Evolutionary conservation across 306 rosid genomes (phyloP).

Genomic region (Trichosanthes truncata): DNA sequence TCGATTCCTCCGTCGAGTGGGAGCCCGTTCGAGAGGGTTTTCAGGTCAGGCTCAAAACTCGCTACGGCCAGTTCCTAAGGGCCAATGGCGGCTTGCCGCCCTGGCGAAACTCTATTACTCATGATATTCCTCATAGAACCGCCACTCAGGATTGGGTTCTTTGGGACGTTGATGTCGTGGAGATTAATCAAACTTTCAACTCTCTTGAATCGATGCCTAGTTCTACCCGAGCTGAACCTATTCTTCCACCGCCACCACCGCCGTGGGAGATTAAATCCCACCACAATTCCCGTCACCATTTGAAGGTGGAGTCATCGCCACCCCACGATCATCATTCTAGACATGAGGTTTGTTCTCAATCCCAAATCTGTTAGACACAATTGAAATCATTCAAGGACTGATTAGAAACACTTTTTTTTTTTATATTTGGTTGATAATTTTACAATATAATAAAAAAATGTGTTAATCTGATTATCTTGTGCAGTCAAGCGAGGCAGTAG

Average conservation of each 20-base stretch:
- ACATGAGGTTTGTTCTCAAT: slow-evolving; percentile 27
- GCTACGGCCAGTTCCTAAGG: slow-evolving; percentile 59
- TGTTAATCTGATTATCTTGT: neutral
- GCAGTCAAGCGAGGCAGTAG: slow-evolving; percentile 8
- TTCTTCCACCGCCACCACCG: slow-evolving; percentile 5
- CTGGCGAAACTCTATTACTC: slow-evolving; percentile 81
- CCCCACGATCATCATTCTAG: slow-evolving; percentile 14
- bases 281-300: neutral
- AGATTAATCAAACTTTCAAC: slow-evolving; percentile 20
- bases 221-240: neutral
- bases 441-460: too few species aligned
- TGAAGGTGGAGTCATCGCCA: slow-evolving; percentile 24
- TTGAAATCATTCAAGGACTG: too few species aligned
- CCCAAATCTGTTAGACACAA: too few species aligned
- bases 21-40: slow-evolving; percentile 69
- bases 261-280: neutral
- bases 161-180: slow-evolving; percentile 71
- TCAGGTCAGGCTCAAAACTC: slow-evolving; percentile 55
- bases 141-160: slow-evolving; percentile 62
- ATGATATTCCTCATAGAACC: slow-evolving; percentile 52
- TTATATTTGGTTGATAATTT: too few species aligned
- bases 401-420: too few species aligned
- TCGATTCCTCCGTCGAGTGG: slow-evolving; percentile 85
- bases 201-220: neutral
- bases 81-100: slow-evolving; percentile 86